Base-by-base conservation (phyloP, 306 rosid species). In the Cicer bijugum region DNA sequence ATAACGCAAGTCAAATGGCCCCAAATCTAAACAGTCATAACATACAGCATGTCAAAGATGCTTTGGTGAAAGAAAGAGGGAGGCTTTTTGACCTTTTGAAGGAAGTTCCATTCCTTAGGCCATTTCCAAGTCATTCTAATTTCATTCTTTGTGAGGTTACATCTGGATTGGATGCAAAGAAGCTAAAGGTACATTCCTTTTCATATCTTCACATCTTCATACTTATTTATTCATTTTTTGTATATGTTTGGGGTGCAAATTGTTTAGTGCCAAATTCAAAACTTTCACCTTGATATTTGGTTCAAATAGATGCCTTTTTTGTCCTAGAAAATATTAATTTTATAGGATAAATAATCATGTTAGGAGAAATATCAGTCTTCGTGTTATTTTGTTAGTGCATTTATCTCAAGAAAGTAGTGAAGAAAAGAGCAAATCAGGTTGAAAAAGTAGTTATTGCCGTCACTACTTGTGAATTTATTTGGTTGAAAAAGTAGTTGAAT, bases 61-160 rank as follows among this genome's bases (percentile, higher is more conserved):
- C 91, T 68, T 76, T 91, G 84, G 83, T 94, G 28, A 83, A 75
- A 82, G 99, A 94, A 87, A 84, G 99, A 69, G 85, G 76, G 47
- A 88, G 97, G 82, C 93, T 94, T 66, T 88, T 9, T 69, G 80
- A 80, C 64, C 89, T 88, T 82, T 83, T 94, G 59, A 88, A 86
- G 56, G 93, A 76, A 61, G 85, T 91, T 69, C 86, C 93, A 2
- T 94, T 94, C 72, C 91, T 88, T 28, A 79, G 79, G 62, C 99
- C 99, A 38, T 94, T 83, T 81, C 95, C 97, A 33, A 91, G 97
- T 84, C 75, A 86, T 86, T 89, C 99, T 44, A 94, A 94, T 81
- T 94, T 89, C 86, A 94, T 94, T 81, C 95, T 94, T 67, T 91
- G 99, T 60, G 95, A 85, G 82, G 99, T 94, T 61, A 85, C 90